Base-by-base conservation (phyloP, 352 stramenopile genomes). In the Phytophthora macrochlamydospora region DNA sequence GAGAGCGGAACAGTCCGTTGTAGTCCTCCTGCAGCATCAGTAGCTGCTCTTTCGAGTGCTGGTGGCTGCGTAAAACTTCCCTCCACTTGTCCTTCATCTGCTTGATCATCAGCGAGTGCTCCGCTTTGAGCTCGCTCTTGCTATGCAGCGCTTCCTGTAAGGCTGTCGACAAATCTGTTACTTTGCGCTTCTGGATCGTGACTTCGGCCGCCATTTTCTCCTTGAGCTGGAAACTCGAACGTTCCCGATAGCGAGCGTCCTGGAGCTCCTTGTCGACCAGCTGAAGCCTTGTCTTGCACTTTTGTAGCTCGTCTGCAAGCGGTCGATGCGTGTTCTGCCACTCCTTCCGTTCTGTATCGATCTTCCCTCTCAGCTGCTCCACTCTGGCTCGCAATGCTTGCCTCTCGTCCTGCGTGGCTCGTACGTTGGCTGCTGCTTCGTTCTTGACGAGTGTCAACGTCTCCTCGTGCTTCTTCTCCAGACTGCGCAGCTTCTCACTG, bases 11-110 rank as follows among this genome's bases (percentile, higher is more conserved):
- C 12, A 91, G 69, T 1, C 76, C 82, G n/a, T 77, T 73, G 62
- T 90, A 93, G 56, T 91, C 84, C 58, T 92, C 83, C 49, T 90
- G 79, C 1, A 92, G 56, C 83, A 90, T 90, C 60, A 72, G 35
- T 2, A 90, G 57, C 42, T 90, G 79, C 49, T 90, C 79, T 45
- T 83, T 85, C 0, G 78, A 71, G 46, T 81, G 79, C 14, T 80
- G 67, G 31, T 83, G 64, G 9, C 18, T 69, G 7, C 49, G 54
- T 12, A 92, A 46, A 12, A 90, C 54, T 32, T 90, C 83, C 37
- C 76, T 69, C 81, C 80, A 89, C 37, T 90, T 90, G n/a, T 84
- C 61, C 60, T 92, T 92, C 73, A 89, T 87, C 38, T 78, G 75
- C 33, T 65, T 56, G 4, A 83, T 51, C 56, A 85, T 69, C 37